A percentile compares a stretch with the other conserved stretches of the same genome.
Conservation (phyloP, 306 rosid genomes). For the Vigna reflexopilosa region DNA sequence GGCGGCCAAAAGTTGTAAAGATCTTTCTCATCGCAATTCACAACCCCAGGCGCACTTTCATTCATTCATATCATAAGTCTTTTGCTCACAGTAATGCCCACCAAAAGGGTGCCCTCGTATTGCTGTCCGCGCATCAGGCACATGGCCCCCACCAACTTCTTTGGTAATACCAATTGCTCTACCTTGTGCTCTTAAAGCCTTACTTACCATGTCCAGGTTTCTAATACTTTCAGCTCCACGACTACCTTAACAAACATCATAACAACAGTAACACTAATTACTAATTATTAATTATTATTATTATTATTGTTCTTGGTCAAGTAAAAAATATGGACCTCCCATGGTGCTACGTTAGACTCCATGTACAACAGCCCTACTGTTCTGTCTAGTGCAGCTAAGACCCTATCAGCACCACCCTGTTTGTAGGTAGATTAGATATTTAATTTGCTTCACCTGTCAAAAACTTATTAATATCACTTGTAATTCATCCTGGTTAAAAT, state of each 20-base stretch:
- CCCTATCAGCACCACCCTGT: background rate
- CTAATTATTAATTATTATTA: background rate
- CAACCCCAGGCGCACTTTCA: constrained; percentile 44
- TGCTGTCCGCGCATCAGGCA: constrained; percentile 39
- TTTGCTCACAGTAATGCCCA: constrained; percentile 34
- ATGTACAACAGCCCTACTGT: background rate
- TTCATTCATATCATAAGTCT: constrained; percentile 1
- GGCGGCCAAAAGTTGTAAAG: constrained; percentile 60
- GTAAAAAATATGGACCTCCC: constrained; percentile 37
- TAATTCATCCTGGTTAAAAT: too few relatives aligned
- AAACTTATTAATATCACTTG: background rate
- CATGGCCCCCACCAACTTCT: constrained; percentile 49
- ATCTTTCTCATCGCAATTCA: constrained; percentile 43
- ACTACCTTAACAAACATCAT: background rate
- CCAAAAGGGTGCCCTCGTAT: constrained; percentile 28
- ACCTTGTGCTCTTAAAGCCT: constrained; percentile 14
- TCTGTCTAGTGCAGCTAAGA: constrained; percentile 14
- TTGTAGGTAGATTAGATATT: background rate
- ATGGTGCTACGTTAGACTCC: constrained; percentile 35
- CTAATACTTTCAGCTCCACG: constrained; percentile 6
- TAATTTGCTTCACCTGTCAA: background rate
- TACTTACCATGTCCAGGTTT: background rate
- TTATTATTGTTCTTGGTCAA: constrained; percentile 38
- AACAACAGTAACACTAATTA: background rate
- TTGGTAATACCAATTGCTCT: constrained; percentile 7